Conservation (phyloP, 192 early-diverging fungal species). For the Spinellus fusiger region DNA sequence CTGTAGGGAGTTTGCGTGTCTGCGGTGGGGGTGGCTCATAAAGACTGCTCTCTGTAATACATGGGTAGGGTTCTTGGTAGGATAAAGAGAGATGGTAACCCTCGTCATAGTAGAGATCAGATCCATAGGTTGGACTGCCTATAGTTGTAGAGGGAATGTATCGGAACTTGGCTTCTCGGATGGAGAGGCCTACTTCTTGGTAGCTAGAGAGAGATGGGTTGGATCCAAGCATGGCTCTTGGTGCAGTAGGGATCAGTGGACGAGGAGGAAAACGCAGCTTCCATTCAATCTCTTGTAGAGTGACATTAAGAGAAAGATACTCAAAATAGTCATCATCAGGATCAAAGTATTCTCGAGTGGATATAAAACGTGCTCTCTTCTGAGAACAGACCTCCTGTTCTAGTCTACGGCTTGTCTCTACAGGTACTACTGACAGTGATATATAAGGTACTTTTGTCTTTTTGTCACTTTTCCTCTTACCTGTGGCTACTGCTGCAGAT, state of each 20-base stretch:
- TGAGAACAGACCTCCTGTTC: neutral
- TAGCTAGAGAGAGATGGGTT: too few species aligned
- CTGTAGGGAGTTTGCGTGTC: conserved; percentile 33
- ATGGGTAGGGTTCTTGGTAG: too few species aligned
- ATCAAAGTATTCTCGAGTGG: conserved; percentile 30
- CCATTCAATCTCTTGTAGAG: conserved; percentile 14
- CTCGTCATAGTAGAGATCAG: too few species aligned
- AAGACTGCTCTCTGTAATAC: too few species aligned
- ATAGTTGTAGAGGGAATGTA: too few species aligned
- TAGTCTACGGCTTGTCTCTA: neutral
- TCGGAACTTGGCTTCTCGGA: too few species aligned
- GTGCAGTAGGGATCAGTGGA: conserved; percentile 25
- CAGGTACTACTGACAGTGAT: too few species aligned
- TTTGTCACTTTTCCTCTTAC: too few species aligned
- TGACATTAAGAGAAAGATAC: conserved; percentile 14
- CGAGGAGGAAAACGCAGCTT: conserved; percentile 13
- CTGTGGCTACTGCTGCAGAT: neutral
- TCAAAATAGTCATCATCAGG: conserved; percentile 30
- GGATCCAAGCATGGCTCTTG: conserved; percentile 28
- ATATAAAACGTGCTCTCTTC: conserved; percentile 15
- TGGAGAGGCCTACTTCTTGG: too few species aligned
- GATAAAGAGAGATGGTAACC: too few species aligned
- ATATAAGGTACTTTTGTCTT: too few species aligned
- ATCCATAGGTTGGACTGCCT: too few species aligned
- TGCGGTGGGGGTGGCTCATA: neutral